A percentile compares a stretch with the other conserved stretches of the same genome.
Evolutionary conservation across 1,284 basidiomycete species (phyloP).

Genomic region (Trametes versicolor): DNA sequence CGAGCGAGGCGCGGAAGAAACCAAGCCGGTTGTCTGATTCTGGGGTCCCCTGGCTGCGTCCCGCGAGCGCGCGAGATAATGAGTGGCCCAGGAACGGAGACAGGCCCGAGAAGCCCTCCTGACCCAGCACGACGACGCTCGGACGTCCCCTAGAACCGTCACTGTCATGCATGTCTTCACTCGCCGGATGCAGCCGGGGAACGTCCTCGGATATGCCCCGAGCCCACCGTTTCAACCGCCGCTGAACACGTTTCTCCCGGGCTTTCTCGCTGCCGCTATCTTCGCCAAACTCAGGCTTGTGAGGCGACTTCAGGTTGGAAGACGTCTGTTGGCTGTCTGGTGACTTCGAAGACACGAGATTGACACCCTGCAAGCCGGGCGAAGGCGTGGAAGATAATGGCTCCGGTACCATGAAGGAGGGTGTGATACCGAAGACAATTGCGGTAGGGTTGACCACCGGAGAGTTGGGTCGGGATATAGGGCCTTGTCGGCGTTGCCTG

Average conservation of each 20-base stretch:
- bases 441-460: constrained; percentile 75
- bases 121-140: constrained; percentile 64
- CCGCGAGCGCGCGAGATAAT: constrained; percentile 31
- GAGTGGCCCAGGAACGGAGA: constrained; percentile 38
- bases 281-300: constrained; percentile 67
- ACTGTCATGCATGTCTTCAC: constrained; percentile 49
- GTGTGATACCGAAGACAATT: constrained; percentile 86
- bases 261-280: constrained; percentile 69
- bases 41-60: constrained; percentile 31
- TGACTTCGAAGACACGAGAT: constrained; percentile 43
- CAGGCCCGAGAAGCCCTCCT: constrained; percentile 40
- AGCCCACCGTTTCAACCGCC: constrained; percentile 78
- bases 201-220: constrained; percentile 69
- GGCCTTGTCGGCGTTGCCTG: constrained; percentile 72
- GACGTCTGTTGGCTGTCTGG: constrained; percentile 22
- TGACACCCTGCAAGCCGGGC: constrained; percentile 44
- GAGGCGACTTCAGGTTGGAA: constrained; percentile 27
- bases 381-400: constrained; percentile 37
- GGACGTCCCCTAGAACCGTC: constrained; percentile 47
- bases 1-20: constrained; percentile 78
- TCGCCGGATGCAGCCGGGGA: constrained; percentile 57
- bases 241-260: constrained; percentile 73
- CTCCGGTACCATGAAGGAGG: constrained; percentile 65
- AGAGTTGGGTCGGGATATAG: constrained; percentile 62
- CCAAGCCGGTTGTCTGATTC: constrained; percentile 43